A percentile compares a stretch with the other conserved stretches of the same genome.
Evolutionary conservation across 495 filamentous ascomycete genomes (phyloP).

Genomic region (Penicillium flavigenum): DNA sequence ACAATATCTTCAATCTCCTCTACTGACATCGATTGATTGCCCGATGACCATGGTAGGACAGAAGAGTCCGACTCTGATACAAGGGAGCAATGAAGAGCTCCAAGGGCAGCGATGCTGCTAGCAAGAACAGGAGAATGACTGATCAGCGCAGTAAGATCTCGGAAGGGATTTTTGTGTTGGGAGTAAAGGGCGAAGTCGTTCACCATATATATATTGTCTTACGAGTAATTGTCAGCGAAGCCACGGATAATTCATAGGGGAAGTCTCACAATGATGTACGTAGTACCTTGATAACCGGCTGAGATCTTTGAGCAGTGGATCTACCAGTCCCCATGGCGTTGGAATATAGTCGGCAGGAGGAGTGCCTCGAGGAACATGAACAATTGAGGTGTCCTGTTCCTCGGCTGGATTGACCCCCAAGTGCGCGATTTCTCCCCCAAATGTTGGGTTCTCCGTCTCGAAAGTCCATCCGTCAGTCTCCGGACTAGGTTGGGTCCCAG

Average conservation of each 20-base stretch:
- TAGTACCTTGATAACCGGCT: constrained; percentile 39
- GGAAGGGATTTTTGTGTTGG: constrained; percentile 42
- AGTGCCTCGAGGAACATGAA: constrained; percentile 14
- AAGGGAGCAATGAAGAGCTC: constrained; percentile 45
- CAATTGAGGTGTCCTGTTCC: constrained; percentile 13
- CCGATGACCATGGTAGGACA: constrained; percentile 38
- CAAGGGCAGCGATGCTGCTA: constrained; percentile 40
- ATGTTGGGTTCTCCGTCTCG: constrained; percentile 6
- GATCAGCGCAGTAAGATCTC: constrained; percentile 40
- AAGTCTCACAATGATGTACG: constrained; percentile 42
- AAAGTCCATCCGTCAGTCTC: constrained; percentile 21
- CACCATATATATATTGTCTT: constrained; percentile 40
- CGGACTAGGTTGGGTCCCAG: constrained; percentile 21
- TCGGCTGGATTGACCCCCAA: constrained; percentile 1
- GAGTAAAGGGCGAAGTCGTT: constrained; percentile 42
- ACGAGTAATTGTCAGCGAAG: constrained; percentile 6
- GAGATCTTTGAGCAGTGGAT: constrained; percentile 45
- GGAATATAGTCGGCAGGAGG: constrained; percentile 20
- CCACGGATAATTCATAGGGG: neutral
- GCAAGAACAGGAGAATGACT: constrained; percentile 42
- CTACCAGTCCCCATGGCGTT: constrained; percentile 39
- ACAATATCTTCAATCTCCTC: constrained; percentile 34
- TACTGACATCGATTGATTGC: constrained; percentile 21
- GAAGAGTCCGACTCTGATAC: constrained; percentile 37
- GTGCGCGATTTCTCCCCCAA: constrained; percentile 1